Percentiles rank a stretch among this genome's conserved stretches.
These are phyloP conservation scores for Phellinidium pouzarii DNA, from an alignment of 1,284 basidiomycete genomes.

Conservation along the genomic window DNA sequence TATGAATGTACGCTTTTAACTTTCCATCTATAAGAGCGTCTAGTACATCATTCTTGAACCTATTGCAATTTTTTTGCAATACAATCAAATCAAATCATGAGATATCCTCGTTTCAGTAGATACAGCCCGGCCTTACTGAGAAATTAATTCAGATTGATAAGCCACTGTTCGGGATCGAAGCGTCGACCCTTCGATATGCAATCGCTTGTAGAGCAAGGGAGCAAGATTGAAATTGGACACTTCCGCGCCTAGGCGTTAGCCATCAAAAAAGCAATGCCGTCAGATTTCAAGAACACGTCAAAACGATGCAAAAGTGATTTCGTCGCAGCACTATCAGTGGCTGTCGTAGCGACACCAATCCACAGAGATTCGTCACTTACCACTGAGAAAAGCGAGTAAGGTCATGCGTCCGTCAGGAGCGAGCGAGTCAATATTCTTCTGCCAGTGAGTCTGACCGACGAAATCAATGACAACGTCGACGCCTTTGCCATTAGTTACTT, in stretches of 20 bases:
- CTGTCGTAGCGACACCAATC: background rate
- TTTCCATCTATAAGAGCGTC: constrained; percentile 58
- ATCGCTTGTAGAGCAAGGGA: constrained; percentile 77
- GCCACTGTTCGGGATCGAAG: constrained; percentile 71
- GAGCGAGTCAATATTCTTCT: constrained; percentile 73
- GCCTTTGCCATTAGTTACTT: constrained; percentile 57
- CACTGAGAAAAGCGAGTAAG: constrained; percentile 63
- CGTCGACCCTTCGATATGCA: constrained; percentile 87
- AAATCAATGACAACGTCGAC: constrained; percentile 87
- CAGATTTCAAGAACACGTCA: background rate
- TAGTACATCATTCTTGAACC: constrained; percentile 45
- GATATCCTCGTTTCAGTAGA: constrained; percentile 10
- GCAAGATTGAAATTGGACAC: constrained; percentile 60
- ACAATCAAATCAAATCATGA: constrained; percentile 6
- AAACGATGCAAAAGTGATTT: background rate
- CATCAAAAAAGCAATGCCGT: background rate
- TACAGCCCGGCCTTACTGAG: constrained; percentile 38
- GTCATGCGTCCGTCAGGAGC: constrained; percentile 77
- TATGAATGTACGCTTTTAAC: constrained; percentile 72
- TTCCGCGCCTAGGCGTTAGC: constrained; percentile 58
- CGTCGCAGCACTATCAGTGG: background rate
- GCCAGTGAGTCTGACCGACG: constrained; percentile 79
- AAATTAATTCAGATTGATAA: constrained; percentile 79
- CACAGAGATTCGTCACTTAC: constrained; percentile 32
- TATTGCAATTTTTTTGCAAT: constrained; percentile 29